phyloP scores from a whole-genome alignment of 1,139 yeast species.

The Suhomyces yuchorum region DNA sequence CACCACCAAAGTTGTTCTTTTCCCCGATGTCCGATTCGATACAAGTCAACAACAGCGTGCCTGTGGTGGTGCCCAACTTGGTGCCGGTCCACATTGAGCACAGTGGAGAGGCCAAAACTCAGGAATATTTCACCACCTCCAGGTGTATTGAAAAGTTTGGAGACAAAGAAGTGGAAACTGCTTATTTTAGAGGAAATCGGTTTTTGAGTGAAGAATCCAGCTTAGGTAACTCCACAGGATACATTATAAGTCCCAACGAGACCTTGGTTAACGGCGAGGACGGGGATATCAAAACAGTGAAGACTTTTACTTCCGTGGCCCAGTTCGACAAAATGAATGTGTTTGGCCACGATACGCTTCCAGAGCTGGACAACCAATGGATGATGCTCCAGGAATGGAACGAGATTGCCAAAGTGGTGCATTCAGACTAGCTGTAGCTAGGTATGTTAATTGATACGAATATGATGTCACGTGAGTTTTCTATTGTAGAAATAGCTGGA shows the following conservation, averaged over 20 bases:
- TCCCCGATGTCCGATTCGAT: constrained; percentile 16
- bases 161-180: constrained; percentile 23
- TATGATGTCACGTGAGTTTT: not conserved
- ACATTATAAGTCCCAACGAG: constrained; percentile 35
- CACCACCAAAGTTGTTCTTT: not conserved
- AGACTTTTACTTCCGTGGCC: constrained; percentile 35
- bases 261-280: constrained; percentile 22
- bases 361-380: constrained; percentile 37
- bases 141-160: constrained; percentile 24
- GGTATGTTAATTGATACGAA: not conserved
- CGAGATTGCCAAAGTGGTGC: constrained; percentile 34
- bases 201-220: constrained; percentile 33
- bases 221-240: constrained; percentile 31
- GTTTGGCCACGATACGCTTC: constrained; percentile 45
- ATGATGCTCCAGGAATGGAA: constrained; percentile 38
- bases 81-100: constrained; percentile 45
- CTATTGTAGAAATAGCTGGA: not conserved
- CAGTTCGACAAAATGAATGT: constrained; percentile 32
- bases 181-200: constrained; percentile 45
- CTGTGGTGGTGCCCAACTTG: constrained; percentile 31
- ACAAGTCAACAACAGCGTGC: constrained; percentile 11
- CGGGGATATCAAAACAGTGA: constrained; percentile 27
- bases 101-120: constrained; percentile 42
- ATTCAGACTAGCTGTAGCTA: constrained; percentile 14
- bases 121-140: constrained; percentile 40